Evolutionary conservation across 306 rosid species (phyloP).

Genomic region (Casuarina equisetifolia): DNA sequence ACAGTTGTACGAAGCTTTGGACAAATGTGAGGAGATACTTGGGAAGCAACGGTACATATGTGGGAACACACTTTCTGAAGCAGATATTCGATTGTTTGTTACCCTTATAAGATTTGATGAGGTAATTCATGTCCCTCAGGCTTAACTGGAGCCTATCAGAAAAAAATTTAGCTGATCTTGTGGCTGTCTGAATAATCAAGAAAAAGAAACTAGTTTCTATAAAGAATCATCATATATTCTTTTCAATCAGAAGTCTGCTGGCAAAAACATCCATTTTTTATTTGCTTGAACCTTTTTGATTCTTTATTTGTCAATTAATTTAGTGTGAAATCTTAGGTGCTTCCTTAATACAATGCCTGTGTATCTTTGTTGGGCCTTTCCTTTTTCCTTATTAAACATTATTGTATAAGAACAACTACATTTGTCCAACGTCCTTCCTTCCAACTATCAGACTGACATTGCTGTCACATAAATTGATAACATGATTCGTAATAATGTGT

Average conservation of each 20-base stretch:
- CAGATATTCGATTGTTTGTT: conserved; percentile 90
- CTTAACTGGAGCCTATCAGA: conserved; percentile 2
- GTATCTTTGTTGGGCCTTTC: not conserved
- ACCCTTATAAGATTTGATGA: conserved; percentile 95
- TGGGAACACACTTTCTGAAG: conserved; percentile 72
- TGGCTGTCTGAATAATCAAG: not conserved
- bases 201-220: not conserved
- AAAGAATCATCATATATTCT: not conserved
- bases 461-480: not conserved
- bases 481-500: not conserved
- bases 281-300: not conserved
- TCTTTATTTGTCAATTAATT: not conserved
- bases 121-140: conserved; percentile 43
- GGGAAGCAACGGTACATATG: conserved; percentile 82
- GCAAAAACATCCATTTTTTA: not conserved
- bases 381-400: not conserved
- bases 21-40: conserved; percentile 76
- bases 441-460: not conserved
- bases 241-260: not conserved
- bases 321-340: not conserved
- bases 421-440: not conserved
- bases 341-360: not conserved
- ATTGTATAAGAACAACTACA: not conserved
- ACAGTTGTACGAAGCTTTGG: conserved; percentile 71
- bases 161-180: conserved; percentile 8